Base-by-base conservation (phyloP, 768 basidiomycete species). In the Phanerochaete sordida region DNA sequence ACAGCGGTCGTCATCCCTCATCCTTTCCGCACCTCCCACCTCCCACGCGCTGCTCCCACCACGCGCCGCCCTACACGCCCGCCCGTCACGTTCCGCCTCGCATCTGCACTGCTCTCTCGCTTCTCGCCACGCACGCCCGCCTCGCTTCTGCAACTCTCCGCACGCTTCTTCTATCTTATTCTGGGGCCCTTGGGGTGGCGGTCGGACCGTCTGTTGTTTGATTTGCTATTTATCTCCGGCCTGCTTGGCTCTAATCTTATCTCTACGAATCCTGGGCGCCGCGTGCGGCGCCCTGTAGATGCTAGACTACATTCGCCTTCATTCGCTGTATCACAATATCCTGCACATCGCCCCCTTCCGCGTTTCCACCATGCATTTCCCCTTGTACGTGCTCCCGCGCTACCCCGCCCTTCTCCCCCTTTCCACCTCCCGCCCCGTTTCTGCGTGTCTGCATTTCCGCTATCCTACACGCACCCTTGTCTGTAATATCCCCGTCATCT, bases 141-240 rank as follows among this genome's bases (percentile, higher is more conserved):
- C 24, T 4, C 24, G 9, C 24, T 33, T 43, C 21, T n/a, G n/a
- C n/a, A n/a, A n/a, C n/a, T n/a, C 37, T 46, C 30, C 27, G 28
- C 27, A n/a, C 50, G 31, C 31, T 26, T 28, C n/a, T 26, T 23
- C 11, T 35, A 3, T 54, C 11, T 5, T 23, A 35, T 54, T 43
- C 35, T 23, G 21, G 52, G 33, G 52, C 31, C 52, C 15, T 37
- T 54, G 28, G 52, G 52, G 52, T 31, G 28, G 28, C 49, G 49
- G 49, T 51, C 19, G 15, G 28, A 31, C 52, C 52, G 52, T 39
- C 52, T 54, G 52, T 54, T 54, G 52, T 54, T 54, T 54, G 33
- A 37, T 54, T 24, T 54, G 33, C 30, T 54, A 54, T 54, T 39
- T 54, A 54, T 54, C 15, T 2, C 30, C 28, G 26, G 26, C 28